Evolutionary conservation across 768 basidiomycete genomes (phyloP).

Genomic region (Amanita subjunquillea): DNA sequence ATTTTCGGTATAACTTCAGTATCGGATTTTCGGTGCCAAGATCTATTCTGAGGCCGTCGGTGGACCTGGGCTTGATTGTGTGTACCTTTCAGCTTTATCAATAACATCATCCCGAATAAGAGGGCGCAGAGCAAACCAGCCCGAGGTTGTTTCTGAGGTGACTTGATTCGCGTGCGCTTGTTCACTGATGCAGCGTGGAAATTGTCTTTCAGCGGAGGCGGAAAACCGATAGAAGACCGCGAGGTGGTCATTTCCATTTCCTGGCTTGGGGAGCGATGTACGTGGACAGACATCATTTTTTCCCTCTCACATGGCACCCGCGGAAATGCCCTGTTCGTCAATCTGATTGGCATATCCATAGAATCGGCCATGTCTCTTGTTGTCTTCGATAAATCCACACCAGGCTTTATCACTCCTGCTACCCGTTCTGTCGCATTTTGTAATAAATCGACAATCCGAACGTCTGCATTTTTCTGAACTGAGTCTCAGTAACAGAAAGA

Average conservation of each 20-base stretch:
- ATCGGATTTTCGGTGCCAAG: background rate
- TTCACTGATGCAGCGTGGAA: background rate
- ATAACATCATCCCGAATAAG: background rate
- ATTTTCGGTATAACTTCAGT: conserved; percentile 17
- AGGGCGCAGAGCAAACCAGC: background rate
- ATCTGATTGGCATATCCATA: background rate
- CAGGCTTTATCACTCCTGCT: too few species aligned
- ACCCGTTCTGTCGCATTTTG: background rate
- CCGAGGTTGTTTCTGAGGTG: background rate
- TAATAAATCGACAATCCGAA: background rate
- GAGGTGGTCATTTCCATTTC: background rate
- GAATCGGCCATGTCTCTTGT: background rate
- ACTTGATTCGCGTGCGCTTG: background rate
- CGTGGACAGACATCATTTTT: background rate
- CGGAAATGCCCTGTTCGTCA: too few species aligned
- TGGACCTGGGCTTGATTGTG: background rate
- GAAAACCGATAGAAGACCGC: background rate
- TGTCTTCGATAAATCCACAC: background rate
- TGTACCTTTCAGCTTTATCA: background rate
- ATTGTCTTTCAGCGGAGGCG: background rate
- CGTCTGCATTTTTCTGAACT: background rate
- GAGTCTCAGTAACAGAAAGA: background rate
- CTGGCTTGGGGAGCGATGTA: background rate
- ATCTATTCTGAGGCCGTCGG: background rate
- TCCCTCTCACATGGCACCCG: background rate